Evolutionary conservation across 768 basidiomycete genomes (phyloP).

Genomic region (Daedaleopsis sinensis): DNA sequence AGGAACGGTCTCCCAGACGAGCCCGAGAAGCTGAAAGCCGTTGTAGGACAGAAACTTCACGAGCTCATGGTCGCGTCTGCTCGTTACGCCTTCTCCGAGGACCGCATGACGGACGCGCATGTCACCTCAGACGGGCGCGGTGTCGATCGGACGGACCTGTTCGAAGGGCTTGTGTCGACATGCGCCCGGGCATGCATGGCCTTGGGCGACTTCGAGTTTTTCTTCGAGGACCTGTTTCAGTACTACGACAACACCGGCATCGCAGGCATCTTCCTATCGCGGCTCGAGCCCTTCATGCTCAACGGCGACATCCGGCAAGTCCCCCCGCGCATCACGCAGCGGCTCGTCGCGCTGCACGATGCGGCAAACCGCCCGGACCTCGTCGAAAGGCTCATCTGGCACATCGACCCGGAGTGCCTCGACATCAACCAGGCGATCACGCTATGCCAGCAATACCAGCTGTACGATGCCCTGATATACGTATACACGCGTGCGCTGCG

Average conservation of each 20-base stretch:
- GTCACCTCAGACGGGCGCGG: conserved; percentile 80
- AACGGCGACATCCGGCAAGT: conserved; percentile 70
- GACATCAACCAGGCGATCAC: conserved; percentile 93
- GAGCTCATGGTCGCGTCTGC: conserved; percentile 89
- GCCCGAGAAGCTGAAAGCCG: conserved; percentile 51
- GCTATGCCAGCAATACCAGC: conserved; percentile 78
- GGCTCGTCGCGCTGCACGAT: conserved; percentile 78
- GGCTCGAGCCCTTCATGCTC: conserved; percentile 83
- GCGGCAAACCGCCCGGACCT: conserved; percentile 68
- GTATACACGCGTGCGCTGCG: conserved; percentile 87
- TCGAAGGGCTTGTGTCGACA: conserved; percentile 82
- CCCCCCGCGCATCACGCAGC: conserved; percentile 88
- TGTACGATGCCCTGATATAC: conserved; percentile 95
- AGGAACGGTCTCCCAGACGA: conserved; percentile 83
- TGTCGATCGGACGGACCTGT: conserved; percentile 88
- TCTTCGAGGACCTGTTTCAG: conserved; percentile 94
- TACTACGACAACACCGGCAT: conserved; percentile 86
- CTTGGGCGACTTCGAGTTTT: conserved; percentile 78
- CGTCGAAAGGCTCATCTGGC: conserved; percentile 92
- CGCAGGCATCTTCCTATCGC: conserved; percentile 76
- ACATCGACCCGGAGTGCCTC: conserved; percentile 87
- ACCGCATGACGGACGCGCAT: conserved; percentile 92
- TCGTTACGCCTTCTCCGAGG: conserved; percentile 91
- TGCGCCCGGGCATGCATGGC: conserved; percentile 82
- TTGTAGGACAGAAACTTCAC: conserved; percentile 76